A percentile compares a stretch with the other conserved stretches of the same genome.
These are phyloP conservation scores for Asterella californica DNA, from an alignment of 225 moss, liverwort and hornwort species.

Conservation along the genomic window DNA sequence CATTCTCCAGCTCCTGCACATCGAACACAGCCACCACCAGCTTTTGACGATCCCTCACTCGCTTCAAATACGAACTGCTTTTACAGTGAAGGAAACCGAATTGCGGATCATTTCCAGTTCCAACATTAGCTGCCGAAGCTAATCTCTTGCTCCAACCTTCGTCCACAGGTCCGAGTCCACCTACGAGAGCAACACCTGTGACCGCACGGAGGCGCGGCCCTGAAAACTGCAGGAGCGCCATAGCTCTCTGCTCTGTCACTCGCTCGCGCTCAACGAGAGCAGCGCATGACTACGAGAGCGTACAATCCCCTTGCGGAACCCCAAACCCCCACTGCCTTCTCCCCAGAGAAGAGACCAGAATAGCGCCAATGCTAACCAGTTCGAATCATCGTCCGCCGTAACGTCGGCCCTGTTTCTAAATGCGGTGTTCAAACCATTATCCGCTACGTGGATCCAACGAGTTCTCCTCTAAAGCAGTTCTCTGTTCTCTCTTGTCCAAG, in stretches of 20 bases:
- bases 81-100: conserved; percentile 10
- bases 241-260: conserved; percentile 14
- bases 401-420: not conserved
- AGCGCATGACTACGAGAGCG: not conserved
- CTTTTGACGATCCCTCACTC: not conserved
- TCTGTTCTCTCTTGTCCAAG: not conserved
- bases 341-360: no score
- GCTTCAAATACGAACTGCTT: not conserved
- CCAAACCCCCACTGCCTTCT: not conserved
- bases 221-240: conserved; percentile 26
- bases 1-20: conserved; percentile 10
- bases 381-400: no score
- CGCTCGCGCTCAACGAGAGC: not conserved
- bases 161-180: not conserved
- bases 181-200: not conserved
- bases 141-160: conserved; percentile 11
- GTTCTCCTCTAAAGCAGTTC: not conserved
- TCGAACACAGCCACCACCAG: conserved; percentile 1
- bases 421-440: no score
- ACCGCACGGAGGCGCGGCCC: conserved; percentile 11
- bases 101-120: conserved; percentile 13
- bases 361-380: no score
- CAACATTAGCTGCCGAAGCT: conserved; percentile 2
- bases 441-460: not conserved
- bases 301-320: not conserved